Base-by-base conservation (phyloP, 2,329 filamentous ascomycete species). In the Plectosphaerella plurivora region DNA sequence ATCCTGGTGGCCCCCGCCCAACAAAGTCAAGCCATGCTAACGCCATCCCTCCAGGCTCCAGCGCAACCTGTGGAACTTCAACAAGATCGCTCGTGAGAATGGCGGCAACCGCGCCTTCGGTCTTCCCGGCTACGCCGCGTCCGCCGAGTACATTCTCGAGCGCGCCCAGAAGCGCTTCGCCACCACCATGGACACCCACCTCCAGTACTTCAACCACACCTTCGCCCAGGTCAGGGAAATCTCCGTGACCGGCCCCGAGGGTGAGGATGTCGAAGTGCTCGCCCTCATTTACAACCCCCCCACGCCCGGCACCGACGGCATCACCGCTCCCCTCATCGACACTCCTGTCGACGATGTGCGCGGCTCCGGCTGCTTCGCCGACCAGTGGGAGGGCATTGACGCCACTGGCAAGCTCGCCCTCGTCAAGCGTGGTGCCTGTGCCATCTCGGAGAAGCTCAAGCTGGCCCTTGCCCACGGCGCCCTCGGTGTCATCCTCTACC, bases 401-500 rank as follows among this genome's bases (percentile, higher is more conserved):
- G 73, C 68, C 8, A 67, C 62, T 2, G 72, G 69, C 46, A 76
- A 76, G 60, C 65, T 77, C 33, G 69, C 67, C 1, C 71, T 77
- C 14, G 63, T 77, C 15, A 74, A 74, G 67, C 69, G 74, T 9
- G 74, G 74, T 20, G 52, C 53, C 22, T 77, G 74, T 52, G 66
- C 69, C 39, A 69, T 77, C 37, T 56, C 67, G 0, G 68, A 73
- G 39, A 77, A 77, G 61, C 65, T 75, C 33, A 70, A 68, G 60
- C 63, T 75, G 5, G 74, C 74, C 25, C 71, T 66, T 60, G 62
- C 67, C 9, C 63, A 69, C 10, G 74, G 73, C 42, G 75, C 73
- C 3, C 41, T 70, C 2, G 73, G 66, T 41, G 73, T 77, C 1
- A 66, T 88, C 28, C 73, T 88, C 48, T 86, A 84, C 64, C 82